Evolutionary conservation across 2,329 filamentous ascomycete genomes (phyloP).

Genomic region (Aspergillus glaucus): DNA sequence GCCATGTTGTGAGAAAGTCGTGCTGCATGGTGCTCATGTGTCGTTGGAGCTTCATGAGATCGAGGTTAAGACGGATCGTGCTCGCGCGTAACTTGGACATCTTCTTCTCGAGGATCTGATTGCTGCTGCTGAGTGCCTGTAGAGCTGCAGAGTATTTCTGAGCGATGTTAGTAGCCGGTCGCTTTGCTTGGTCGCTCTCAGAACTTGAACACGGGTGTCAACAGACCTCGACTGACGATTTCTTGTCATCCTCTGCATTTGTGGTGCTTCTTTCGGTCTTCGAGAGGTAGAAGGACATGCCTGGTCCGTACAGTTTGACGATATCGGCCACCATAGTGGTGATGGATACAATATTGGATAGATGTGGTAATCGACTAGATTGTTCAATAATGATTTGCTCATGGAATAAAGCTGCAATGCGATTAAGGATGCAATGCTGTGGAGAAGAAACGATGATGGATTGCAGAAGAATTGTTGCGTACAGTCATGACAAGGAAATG

Average conservation of each 20-base stretch:
- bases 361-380: not conserved
- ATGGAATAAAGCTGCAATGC: constrained; percentile 2
- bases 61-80: constrained; percentile 16
- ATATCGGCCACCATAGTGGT: constrained; percentile 11
- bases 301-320: constrained; percentile 12
- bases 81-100: constrained; percentile 17
- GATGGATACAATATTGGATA: not conserved
- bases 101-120: constrained; percentile 20
- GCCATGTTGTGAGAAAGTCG: constrained; percentile 26
- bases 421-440: not conserved
- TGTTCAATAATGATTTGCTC: not conserved
- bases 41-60: constrained; percentile 19
- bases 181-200: not conserved
- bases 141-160: constrained; percentile 16
- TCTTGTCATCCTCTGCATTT: not conserved
- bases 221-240: constrained; percentile 11
- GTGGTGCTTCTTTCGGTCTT: not conserved
- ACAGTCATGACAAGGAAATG: not conserved
- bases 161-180: not conserved
- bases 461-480: not conserved
- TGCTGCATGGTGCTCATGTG: constrained; percentile 20
- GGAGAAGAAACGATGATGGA: not conserved
- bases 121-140: constrained; percentile 17
- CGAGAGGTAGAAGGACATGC: constrained; percentile 17
- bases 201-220: not conserved